Evolutionary conservation across 148 eudicot species (phyloP).

Genomic region (Camellia sinensis): DNA sequence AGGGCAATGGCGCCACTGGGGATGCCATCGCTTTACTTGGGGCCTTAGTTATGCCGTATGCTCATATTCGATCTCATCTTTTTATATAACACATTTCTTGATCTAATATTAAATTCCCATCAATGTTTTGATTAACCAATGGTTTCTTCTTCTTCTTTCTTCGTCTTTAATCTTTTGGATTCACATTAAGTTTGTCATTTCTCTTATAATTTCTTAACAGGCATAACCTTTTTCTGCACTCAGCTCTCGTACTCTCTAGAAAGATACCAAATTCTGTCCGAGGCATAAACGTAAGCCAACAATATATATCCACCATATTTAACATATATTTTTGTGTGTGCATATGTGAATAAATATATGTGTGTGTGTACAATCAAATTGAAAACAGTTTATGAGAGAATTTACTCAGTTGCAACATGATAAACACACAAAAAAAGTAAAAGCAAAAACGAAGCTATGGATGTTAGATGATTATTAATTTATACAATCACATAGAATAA

Average conservation of each 20-base stretch:
- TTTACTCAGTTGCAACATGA: too few species aligned
- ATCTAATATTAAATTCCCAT: background rate
- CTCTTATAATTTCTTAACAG: conserved; percentile 26
- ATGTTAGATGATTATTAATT: too few species aligned
- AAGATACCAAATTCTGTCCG: conserved; percentile 52
- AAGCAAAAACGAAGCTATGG: too few species aligned
- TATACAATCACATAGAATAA: too few species aligned
- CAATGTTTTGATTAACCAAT: background rate
- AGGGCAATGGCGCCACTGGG: conserved; percentile 53
- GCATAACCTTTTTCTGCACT: conserved; percentile 80
- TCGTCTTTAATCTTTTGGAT: background rate
- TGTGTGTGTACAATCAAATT: too few species aligned
- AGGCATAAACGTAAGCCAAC: conserved; percentile 28
- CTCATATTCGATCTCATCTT: conserved; percentile 8
- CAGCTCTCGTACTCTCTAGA: conserved; percentile 73
- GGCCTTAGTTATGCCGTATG: conserved; percentile 78
- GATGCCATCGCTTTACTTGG: conserved; percentile 73
- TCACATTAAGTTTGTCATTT: background rate
- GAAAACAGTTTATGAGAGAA: too few species aligned
- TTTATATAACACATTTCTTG: background rate
- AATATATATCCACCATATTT: background rate
- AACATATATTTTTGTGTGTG: too few species aligned
- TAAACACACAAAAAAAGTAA: too few species aligned
- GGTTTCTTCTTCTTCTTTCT: background rate
- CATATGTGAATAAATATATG: too few species aligned